phyloP scores from a whole-genome alignment of 192 early-diverging fungal genomes.

The Podila epigama region DNA sequence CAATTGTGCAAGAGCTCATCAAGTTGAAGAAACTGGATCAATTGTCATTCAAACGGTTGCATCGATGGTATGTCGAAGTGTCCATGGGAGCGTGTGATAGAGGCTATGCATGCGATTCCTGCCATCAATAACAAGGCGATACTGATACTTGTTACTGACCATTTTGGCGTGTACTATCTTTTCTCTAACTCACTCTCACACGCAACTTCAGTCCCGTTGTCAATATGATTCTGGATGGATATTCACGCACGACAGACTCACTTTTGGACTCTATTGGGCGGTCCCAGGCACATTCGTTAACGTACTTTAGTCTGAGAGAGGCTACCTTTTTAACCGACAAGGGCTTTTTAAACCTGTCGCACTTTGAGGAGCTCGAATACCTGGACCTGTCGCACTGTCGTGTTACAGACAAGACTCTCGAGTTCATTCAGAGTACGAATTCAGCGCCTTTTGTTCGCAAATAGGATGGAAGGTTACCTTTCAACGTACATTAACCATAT shows the following conservation, averaged over 20 bases:
- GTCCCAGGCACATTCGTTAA: slow-evolving; percentile 43
- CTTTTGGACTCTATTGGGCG: slow-evolving; percentile 44
- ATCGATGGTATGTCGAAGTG: slow-evolving; percentile 33
- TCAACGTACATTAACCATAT: neutral
- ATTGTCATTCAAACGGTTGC: slow-evolving; percentile 37
- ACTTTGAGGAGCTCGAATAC: slow-evolving; percentile 50
- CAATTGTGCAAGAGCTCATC: slow-evolving; percentile 34
- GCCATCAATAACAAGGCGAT: too few species aligned
- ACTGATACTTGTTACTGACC: slow-evolving; percentile 25
- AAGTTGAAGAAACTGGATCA: slow-evolving; percentile 47
- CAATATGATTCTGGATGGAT: slow-evolving; percentile 51
- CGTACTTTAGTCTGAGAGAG: slow-evolving; percentile 48
- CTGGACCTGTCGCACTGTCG: slow-evolving; percentile 58
- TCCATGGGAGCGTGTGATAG: too few species aligned
- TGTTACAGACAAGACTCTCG: slow-evolving; percentile 53
- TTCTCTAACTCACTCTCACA: neutral
- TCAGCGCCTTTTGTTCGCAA: neutral
- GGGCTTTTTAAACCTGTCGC: slow-evolving; percentile 47
- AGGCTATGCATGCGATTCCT: too few species aligned
- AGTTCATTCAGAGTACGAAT: slow-evolving; percentile 38
- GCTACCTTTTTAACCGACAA: slow-evolving; percentile 55
- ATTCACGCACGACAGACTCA: slow-evolving; percentile 57
- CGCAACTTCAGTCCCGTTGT: slow-evolving; percentile 36
- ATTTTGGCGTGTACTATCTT: neutral
- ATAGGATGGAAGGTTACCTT: neutral